Evolutionary conservation across 768 basidiomycete genomes (phyloP).

Genomic region (Filobasidium floriforme): DNA sequence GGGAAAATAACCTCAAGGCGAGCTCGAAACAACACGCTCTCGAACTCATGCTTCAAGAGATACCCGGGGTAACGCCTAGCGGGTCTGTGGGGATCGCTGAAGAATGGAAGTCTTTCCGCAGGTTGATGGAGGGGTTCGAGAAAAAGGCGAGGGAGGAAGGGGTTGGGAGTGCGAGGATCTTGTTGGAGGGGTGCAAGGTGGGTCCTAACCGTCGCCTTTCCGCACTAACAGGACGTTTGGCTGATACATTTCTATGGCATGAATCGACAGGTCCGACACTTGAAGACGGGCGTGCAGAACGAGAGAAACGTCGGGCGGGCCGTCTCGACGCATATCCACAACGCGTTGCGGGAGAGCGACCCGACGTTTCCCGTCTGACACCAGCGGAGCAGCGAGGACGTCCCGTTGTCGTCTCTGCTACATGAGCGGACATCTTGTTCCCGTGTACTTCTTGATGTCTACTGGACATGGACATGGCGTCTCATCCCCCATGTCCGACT

Average conservation of each 20-base stretch:
- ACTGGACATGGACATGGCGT: no score
- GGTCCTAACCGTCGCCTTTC: no score
- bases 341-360: slow-evolving; percentile 13
- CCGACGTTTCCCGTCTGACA: not conserved
- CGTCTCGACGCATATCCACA: slow-evolving; percentile 16
- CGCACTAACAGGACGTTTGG: no score
- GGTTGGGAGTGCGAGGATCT: slow-evolving; percentile 6
- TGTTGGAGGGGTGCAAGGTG: slow-evolving; percentile 39
- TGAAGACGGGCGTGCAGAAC: slow-evolving; percentile 20
- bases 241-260: no score
- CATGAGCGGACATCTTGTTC: no score
- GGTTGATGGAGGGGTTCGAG: slow-evolving; percentile 41
- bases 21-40: slow-evolving; percentile 28
- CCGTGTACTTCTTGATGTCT: no score
- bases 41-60: slow-evolving; percentile 43
- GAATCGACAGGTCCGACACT: slow-evolving; percentile 10
- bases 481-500: no score
- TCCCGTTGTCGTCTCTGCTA: no score
- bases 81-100: slow-evolving; percentile 36
- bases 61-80: slow-evolving; percentile 39
- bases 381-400: not conserved
- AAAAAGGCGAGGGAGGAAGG: slow-evolving; percentile 29
- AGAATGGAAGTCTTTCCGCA: slow-evolving; percentile 31
- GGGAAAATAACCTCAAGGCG: slow-evolving; percentile 31
- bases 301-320: slow-evolving; percentile 15